Conservation (phyloP, 805 yeast species). For the Spencermartinsiella europaea region DNA sequence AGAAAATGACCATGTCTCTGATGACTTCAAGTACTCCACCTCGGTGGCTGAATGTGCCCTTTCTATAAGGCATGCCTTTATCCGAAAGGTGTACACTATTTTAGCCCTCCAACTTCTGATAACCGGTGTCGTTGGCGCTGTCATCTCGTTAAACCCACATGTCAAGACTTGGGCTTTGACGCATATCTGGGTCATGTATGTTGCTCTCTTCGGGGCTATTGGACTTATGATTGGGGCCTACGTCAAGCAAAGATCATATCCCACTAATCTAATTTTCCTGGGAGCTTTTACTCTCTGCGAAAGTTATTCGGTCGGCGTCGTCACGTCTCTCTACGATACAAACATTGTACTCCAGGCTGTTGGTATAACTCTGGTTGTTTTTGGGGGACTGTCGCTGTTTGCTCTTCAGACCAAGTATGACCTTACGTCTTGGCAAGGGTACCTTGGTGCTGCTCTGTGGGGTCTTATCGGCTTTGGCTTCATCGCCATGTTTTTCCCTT, state of each 20-base stretch:
- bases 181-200: constrained; percentile 54
- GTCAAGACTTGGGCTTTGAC: constrained; percentile 51
- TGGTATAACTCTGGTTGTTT: constrained; percentile 60
- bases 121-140: constrained; percentile 54
- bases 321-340: constrained; percentile 58
- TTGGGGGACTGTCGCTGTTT: constrained; percentile 69
- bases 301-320: constrained; percentile 65
- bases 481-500: constrained; percentile 62
- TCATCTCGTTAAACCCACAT: constrained; percentile 42
- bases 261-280: constrained; percentile 56
- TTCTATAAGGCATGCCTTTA: constrained; percentile 67
- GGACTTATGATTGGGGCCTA: constrained; percentile 61
- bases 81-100: constrained; percentile 74
- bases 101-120: constrained; percentile 57
- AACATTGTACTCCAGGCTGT: constrained; percentile 66
- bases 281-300: constrained; percentile 69
- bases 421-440: constrained; percentile 62
- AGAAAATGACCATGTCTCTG: constrained; percentile 30
- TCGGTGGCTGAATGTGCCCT: constrained; percentile 73
- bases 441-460: constrained; percentile 53
- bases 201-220: constrained; percentile 54
- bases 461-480: constrained; percentile 67
- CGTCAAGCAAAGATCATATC: constrained; percentile 61
- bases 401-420: constrained; percentile 77
- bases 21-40: constrained; percentile 79